Base-by-base conservation (phyloP, 108 stramenopile genomes). In the Cyclotella sp. region DNA sequence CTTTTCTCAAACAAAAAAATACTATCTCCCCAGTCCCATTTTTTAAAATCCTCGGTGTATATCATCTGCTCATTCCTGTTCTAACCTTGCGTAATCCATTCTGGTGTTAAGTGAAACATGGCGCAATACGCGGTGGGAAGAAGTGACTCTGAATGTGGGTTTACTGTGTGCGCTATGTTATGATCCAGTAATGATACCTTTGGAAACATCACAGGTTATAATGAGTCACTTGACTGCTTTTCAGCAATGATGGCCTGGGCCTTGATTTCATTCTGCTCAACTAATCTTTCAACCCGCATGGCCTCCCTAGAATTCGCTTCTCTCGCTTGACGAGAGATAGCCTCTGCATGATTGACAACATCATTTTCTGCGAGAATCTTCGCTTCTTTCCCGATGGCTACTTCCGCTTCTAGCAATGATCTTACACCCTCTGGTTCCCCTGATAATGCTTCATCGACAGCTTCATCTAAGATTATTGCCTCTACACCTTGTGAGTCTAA, bases 191-290 rank as follows among this genome's bases (percentile, higher is more conserved):
- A 34, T 34, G 34, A 34, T 34, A 6, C 34, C 34, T 34, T 34
- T 5, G 6, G 34, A 34, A 34, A 34, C 6, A 2, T 34, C 34
- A 6, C 34, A 34, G 6, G 34, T 34, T 34, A 34, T 34, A 34
- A 34, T 34, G 34, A 34, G 34, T 68, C 67, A 15, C 44, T 45
- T 40, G 65, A 51, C 47, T 63, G 54, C 64, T 58, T 74, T 62
- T 80, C 79, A 45, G 73, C 40, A 21, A 61, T 51, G 11, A 85
- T 68, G 14, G 55, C 75, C 27, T 49, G 65, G 13, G 51, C 75
- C 68, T 94, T 94, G 29, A 75, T 51, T 59, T 85, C 84, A 29
- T 82, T 84, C 27, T 87, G 76, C 54, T 89, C 87, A 0, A 94
- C 88, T 81, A 94, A 72, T 45, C 87, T 75, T 52, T 94, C 93